phyloP scores from a whole-genome alignment of 345 rosid genomes.

The Citropsis articulata region DNA sequence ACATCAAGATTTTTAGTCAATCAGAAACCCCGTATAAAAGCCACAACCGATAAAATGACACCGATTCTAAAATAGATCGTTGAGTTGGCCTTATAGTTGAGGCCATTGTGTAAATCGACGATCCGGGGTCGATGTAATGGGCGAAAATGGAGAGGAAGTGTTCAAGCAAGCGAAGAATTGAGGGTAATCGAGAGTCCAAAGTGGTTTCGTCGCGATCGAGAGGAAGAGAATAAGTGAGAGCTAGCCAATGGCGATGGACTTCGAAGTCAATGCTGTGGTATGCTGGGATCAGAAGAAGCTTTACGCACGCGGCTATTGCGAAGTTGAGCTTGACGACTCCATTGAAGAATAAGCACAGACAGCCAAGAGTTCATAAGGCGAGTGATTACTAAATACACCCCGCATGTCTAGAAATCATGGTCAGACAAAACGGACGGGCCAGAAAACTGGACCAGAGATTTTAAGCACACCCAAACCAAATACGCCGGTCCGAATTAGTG shows the following conservation, averaged over 20 bases:
- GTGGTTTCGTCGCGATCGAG: constrained; percentile 89
- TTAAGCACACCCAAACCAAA: too few species aligned
- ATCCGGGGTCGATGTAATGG: constrained; percentile 58
- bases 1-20: constrained; percentile 36
- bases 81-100: constrained; percentile 45
- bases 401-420: too few species aligned
- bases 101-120: constrained; percentile 57
- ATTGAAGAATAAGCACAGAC: neutral
- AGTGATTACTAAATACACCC: too few species aligned
- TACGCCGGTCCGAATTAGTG: too few species aligned
- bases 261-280: constrained; percentile 88
- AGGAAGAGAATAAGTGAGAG: constrained; percentile 78
- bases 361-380: too few species aligned
- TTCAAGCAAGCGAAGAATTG: constrained; percentile 79
- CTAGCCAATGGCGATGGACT: constrained; percentile 96
- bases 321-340: constrained; percentile 20
- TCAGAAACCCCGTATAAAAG: constrained; percentile 57
- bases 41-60: constrained; percentile 63
- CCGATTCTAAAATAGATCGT: constrained; percentile 60
- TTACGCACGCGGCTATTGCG: constrained; percentile 51
- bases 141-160: constrained; percentile 57
- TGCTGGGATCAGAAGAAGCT: constrained; percentile 74
- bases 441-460: too few species aligned
- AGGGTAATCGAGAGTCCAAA: constrained; percentile 96
- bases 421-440: too few species aligned